These are phyloP conservation scores for Nakazawaea ambrosiae DNA, from an alignment of 805 yeast genomes.

Conservation along the genomic window DNA sequence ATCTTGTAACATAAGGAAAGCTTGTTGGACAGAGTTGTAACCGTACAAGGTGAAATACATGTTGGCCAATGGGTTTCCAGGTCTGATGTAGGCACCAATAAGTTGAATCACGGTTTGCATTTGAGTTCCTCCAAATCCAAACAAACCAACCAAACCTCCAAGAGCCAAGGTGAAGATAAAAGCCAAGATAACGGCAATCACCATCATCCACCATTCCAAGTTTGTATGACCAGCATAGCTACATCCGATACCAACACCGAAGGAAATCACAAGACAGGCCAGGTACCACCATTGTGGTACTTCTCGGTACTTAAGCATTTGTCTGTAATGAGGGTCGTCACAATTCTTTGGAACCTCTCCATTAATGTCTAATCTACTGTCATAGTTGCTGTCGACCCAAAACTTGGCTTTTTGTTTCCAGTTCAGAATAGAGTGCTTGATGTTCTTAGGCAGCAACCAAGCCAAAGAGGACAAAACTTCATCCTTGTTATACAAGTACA, in stretches of 20 bases:
- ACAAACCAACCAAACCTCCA: slow-evolving; percentile 20
- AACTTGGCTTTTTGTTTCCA: slow-evolving; percentile 39
- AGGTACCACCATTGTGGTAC: too few species aligned
- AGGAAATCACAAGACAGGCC: too few species aligned
- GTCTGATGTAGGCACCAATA: slow-evolving; percentile 38
- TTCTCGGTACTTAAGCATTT: too few species aligned
- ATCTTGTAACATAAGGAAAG: slow-evolving; percentile 32
- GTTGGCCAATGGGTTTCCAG: slow-evolving; percentile 32
- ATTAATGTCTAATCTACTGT: too few species aligned
- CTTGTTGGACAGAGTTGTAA: slow-evolving; percentile 33
- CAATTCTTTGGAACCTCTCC: too few species aligned
- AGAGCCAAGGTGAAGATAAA: slow-evolving; percentile 13
- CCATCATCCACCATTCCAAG: too few species aligned
- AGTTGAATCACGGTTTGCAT: slow-evolving; percentile 20
- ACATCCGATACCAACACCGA: too few species aligned
- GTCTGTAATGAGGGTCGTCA: too few species aligned
- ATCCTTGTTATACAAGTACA: slow-evolving; percentile 22
- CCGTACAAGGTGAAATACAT: slow-evolving; percentile 34
- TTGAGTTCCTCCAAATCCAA: slow-evolving; percentile 20
- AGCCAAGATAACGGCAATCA: slow-evolving; percentile 14
- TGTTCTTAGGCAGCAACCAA: slow-evolving; percentile 15
- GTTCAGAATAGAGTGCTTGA: slow-evolving; percentile 22
- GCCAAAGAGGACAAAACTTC: slow-evolving; percentile 18
- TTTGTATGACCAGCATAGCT: too few species aligned
- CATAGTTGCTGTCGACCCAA: too few species aligned